A percentile compares a stretch with the other conserved stretches of the same genome.
phyloP scores from a whole-genome alignment of 805 yeast genomes.

The Tetrapisispora namnaoensis region DNA sequence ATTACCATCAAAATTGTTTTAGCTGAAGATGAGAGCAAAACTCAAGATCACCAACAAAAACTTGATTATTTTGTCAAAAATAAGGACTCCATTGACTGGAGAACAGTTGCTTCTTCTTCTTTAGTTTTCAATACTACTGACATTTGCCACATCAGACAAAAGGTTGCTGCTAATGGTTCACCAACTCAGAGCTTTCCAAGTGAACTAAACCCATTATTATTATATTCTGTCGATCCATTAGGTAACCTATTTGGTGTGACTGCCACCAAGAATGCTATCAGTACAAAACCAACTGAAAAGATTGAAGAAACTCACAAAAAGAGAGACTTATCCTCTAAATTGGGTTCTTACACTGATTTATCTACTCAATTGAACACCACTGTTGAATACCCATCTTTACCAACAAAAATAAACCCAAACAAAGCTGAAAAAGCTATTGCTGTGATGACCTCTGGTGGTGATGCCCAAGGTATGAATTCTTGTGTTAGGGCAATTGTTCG shows the following conservation, averaged over 20 bases:
- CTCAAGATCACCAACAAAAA: conserved; percentile 17
- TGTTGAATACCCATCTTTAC: conserved; percentile 16
- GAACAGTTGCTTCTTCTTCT: conserved; percentile 35
- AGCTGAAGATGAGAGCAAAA: conserved; percentile 13
- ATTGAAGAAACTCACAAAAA: background rate
- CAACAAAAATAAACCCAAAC: conserved; percentile 11
- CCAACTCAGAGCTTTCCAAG: conserved; percentile 58
- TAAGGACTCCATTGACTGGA: conserved; percentile 35
- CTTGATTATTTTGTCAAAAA: conserved; percentile 13
- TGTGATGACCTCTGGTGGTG: conserved; percentile 77
- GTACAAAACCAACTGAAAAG: conserved; percentile 31
- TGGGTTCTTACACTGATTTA: conserved; percentile 18
- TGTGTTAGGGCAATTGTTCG: conserved; percentile 66
- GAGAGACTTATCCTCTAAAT: conserved; percentile 14
- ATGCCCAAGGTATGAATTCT: conserved; percentile 75
- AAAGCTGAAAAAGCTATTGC: conserved; percentile 42
- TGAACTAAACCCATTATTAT: conserved; percentile 62
- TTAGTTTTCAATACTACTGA: conserved; percentile 31
- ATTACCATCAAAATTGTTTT: conserved; percentile 23
- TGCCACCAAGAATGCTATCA: conserved; percentile 45
- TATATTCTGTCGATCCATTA: conserved; percentile 73
- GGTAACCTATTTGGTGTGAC: conserved; percentile 80
- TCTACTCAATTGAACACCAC: conserved; percentile 13
- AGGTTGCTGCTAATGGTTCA: conserved; percentile 21
- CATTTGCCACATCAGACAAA: conserved; percentile 19